Evolutionary conservation across 257 asterid species (phyloP).

Genomic region (Knoxia roxburghii): DNA sequence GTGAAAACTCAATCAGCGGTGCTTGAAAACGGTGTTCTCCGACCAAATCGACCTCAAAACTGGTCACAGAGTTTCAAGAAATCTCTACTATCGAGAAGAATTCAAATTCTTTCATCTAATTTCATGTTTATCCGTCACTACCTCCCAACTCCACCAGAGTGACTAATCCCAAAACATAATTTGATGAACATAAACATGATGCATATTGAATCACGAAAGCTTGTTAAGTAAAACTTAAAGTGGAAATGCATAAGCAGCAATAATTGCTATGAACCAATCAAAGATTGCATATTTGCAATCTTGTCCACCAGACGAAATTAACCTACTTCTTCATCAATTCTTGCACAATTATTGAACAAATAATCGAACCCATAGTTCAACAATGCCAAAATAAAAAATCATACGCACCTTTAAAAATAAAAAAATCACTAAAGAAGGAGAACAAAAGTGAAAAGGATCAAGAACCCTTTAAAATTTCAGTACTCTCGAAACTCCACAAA

Average conservation of each 20-base stretch:
- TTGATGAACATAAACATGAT: neutral
- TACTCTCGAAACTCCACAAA: neutral
- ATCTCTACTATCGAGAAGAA: neutral
- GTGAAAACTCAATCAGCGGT: neutral
- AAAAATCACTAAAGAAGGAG: too few relatives aligned
- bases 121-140: neutral
- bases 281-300: neutral
- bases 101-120: neutral
- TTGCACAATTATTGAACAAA: neutral
- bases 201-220: conserved; percentile 5
- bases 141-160: neutral
- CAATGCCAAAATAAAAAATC: neutral
- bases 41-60: neutral
- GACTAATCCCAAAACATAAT: neutral
- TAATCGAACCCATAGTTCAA: neutral
- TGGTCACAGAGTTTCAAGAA: conserved; percentile 3
- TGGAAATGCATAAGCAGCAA: neutral
- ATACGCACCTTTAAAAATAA: neutral
- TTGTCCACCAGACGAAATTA: neutral
- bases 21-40: neutral
- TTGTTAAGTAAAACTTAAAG: neutral
- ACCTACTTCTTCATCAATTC: neutral
- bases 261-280: neutral
- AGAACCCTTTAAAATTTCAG: neutral
- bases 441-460: neutral